Evolutionary conservation across 2,329 filamentous ascomycete species (phyloP).

Genomic region (Cladophialophora exuberans): DNA sequence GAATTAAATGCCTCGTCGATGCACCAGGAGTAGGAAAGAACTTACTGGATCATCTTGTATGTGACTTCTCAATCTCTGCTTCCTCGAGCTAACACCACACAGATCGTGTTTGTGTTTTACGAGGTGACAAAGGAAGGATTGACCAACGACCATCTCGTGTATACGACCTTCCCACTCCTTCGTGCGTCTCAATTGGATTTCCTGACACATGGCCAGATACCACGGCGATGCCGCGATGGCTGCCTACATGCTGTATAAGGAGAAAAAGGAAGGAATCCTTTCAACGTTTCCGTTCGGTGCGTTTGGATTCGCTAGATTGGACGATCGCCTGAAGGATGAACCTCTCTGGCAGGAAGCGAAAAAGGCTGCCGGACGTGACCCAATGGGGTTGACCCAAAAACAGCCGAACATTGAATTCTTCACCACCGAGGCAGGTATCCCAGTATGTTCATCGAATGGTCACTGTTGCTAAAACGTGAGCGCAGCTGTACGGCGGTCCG

Average conservation of each 20-base stretch:
- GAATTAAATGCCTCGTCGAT: conserved; percentile 50
- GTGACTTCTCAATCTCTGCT: conserved; percentile 32
- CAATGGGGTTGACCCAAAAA: conserved; percentile 60
- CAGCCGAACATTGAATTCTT: conserved; percentile 68
- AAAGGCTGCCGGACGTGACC: conserved; percentile 56
- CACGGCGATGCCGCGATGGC: conserved; percentile 56
- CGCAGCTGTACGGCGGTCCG: conserved; percentile 45
- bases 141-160: conserved; percentile 60
- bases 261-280: conserved; percentile 61
- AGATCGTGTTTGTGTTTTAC: conserved; percentile 65
- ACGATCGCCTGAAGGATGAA: conserved; percentile 60
- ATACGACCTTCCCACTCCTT: neutral
- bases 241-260: conserved; percentile 60
- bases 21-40: conserved; percentile 58
- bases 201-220: conserved; percentile 39
- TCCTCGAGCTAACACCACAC: conserved; percentile 16
- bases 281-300: conserved; percentile 66
- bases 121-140: conserved; percentile 56
- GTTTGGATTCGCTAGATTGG: conserved; percentile 65
- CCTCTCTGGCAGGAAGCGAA: conserved; percentile 59
- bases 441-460: neutral
- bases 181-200: neutral
- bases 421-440: conserved; percentile 60
- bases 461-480: too few relatives aligned
- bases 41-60: conserved; percentile 56